phyloP scores from a whole-genome alignment of 257 asterid genomes.

The Avicennia marina region DNA sequence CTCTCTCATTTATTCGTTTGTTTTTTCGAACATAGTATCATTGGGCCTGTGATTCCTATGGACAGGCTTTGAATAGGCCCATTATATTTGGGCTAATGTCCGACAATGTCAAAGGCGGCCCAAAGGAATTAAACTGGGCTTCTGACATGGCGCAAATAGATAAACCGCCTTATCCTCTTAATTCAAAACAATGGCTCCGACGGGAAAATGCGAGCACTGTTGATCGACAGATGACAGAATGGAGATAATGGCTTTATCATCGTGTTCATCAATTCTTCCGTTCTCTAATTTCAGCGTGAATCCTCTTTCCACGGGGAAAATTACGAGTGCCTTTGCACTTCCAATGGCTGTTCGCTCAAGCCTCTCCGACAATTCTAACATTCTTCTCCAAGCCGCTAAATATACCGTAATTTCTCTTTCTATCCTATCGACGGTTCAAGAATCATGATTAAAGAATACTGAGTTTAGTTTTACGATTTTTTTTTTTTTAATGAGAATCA shows the following conservation, averaged over 20 bases:
- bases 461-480: neutral
- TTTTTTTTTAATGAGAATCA: neutral
- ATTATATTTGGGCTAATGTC: too few species aligned
- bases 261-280: constrained; percentile 29
- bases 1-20: too few species aligned
- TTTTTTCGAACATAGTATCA: too few species aligned
- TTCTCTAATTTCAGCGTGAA: constrained; percentile 15
- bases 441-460: neutral
- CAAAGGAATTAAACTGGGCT: constrained; percentile 3
- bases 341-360: constrained; percentile 34
- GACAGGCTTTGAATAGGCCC: neutral
- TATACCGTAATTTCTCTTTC: constrained; percentile 40
- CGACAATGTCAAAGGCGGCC: too few species aligned
- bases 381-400: constrained; percentile 58
- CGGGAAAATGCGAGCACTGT: neutral
- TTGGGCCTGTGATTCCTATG: too few species aligned
- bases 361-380: constrained; percentile 34
- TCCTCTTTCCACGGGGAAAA: constrained; percentile 11
- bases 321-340: constrained; percentile 15
- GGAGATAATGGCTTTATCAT: constrained; percentile 32
- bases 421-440: neutral
- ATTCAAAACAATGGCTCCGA: neutral
- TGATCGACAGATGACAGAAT: neutral
- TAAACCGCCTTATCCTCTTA: neutral
- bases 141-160: neutral